Base-by-base conservation (phyloP, 164 flowering plant species). In the Houttuynia cordata region DNA sequence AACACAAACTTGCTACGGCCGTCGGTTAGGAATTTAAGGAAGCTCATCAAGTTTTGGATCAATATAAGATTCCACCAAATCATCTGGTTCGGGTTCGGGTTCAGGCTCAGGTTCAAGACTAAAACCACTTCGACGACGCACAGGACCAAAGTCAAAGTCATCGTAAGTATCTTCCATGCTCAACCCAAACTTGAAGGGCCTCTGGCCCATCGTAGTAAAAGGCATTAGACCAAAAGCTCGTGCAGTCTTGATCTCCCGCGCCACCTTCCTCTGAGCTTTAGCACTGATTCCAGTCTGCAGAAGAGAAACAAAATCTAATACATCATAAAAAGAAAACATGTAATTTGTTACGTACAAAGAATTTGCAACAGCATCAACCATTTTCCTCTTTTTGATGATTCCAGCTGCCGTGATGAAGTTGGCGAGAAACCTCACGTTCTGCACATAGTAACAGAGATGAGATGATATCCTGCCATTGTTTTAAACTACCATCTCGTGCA, bases 171-270 rank as follows among this genome's bases (percentile, higher is more conserved):
- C 70, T 68, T 88, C 83, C 91, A 86, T 86, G 20, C 80, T 69
- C 42, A 45, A 72, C 12, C 96, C 98, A 68, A 67, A 80, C 23
- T 59, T 66, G 67, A 89, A 92, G 6, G 78, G 70, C 65, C 83
- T 82, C 56, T 85, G 81, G n/a, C 97, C 97, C 96, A 89, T 87
- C 40, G 93, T 85, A 7, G 96, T 86, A 78, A 92, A 92, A 39
- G 98, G 98, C 89, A 92, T 76, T 45, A 92, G 67, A 24, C 98
- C 98, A 74, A 92, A 83, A 42, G 96, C 96, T 41, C 97, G 74
- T 23, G 98, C 96, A 24, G 91, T 91, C 71, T 89, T 91, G 69
- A 91, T 89, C 77, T 91, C 98, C 71, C 89, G 80, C 4, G 96
- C 98, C 60, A 89, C 73, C 72, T 82, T 87, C 74, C 98, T 83